Evolutionary conservation across 176 grass and related monocot species (phyloP), one percentile per base, ranked within the genome.

Genomic region (Rhynchospora tenuis): DNA sequence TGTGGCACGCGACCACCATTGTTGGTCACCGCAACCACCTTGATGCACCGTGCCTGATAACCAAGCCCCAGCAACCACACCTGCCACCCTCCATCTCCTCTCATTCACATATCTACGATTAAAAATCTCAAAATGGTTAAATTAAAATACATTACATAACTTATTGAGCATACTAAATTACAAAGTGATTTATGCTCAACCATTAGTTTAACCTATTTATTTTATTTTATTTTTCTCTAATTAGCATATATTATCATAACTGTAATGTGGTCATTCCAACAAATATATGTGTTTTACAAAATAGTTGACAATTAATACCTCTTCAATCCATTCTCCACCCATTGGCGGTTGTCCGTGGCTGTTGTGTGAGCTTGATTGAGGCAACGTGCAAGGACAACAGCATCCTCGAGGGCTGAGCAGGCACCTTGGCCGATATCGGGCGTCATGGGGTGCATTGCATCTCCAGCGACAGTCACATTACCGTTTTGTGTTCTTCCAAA

Each of bases 381-480:
- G 70, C 55, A 71, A 24, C 62, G 69, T 9, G 73, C 88, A 5
- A 87, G 85, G 9, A 84, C 72, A 54, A 83, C 86, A 10, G 81
- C 81, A 65, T 88, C 86, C 71, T 88, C 86, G 0, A 80, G 59
- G 7, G 86, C 73, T 3, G 72, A 62, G 71, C 86, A 79, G n/a
- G 73, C 86, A 17, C 86, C 71, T 46, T 69, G 62, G 11, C 82
- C 48, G 6, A 58, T 8, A 68, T 87, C 82, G 19, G 86, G 82
- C 0, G 82, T 81, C 82, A 81, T 84, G 16, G 87, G 82, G 28
- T 85, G 74, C 73, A 81, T 51, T 10, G 82, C 82, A 29, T 84
- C 87, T 11, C 87, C 87, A 14, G 73, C 74, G 9, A 84, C 82
- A 16, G 73, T 81, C 9, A 85, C 42, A 9, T 33, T 50, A 2